Base-by-base conservation (phyloP, 805 yeast species). In the Wickerhamomyces tratensis region DNA sequence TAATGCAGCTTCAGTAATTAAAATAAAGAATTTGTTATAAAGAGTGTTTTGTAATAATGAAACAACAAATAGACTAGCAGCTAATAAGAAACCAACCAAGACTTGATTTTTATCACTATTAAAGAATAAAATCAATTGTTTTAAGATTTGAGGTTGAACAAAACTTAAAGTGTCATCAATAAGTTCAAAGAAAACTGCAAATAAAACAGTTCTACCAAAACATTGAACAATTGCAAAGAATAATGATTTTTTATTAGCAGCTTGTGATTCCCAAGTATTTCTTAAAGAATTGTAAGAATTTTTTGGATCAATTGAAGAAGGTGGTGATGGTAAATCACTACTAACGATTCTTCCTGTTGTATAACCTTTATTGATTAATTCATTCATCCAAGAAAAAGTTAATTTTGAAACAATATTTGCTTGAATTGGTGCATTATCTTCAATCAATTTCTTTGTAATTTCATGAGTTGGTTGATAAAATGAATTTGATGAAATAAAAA, bases 351-450 rank as follows among this genome's bases (percentile, higher is more conserved):
- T 76, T 36, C 69, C 65, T 42, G 46, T 49, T 33, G 39, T 44
- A 53, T 82, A 83, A 13, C 98, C 98, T 41, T 76, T 76, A 50
- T 66, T 74, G 81, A 93, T 86, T 53, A 93, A 65, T 1, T 74
- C 78, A 20, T 87, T 79, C 95, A 93, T 86, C 98, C 98, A 93
- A 27, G 79, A 65, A 59, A 93, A 91, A 0, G 95, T 81, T 41
- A 91, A 66, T 41, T 75, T 68, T 3, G 95, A 82, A 48, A 91
- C 76, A 13, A 88, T 65, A 57, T 89, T 80, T 11, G 87, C 85
- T 42, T 58, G 59, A 35, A 77, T 81, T 36, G 67, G 63, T 1
- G 81, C 83, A 37, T 58, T 56, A 37, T 48, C 50, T 30, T 56
- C 48, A 7, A 46, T 43, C 41, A 57, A 59, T 34, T 49, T 50